Base-by-base conservation (phyloP, 805 yeast species). In the Candida vartiovaarae region DNA sequence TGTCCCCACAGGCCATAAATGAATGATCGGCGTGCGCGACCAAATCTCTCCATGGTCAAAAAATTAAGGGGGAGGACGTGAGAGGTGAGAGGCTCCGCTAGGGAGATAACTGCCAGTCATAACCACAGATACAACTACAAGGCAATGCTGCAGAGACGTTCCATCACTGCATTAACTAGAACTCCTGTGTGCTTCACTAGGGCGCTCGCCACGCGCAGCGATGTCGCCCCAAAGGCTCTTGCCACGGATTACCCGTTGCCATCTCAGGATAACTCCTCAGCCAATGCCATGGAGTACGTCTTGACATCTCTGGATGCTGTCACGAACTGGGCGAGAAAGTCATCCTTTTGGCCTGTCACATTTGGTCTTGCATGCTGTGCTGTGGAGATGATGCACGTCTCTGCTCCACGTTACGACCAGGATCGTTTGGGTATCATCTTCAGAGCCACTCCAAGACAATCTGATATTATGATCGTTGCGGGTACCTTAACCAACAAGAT, bases 321-420 rank as follows among this genome's bases (percentile, higher is more conserved):
- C 50, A 89, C 89, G 51, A 82, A 82, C 69, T 86, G 95, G 95
- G 95, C 91, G 2, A 76, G 95, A 65, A 88, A 84, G 61, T 87
- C 95, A 27, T 84, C 93, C 2, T 86, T 86, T 64, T 86, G 95
- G 95, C 95, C 95, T 7, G 90, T 85, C 38, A 86, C 95, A 32
- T 86, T 86, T 65, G 95, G 95, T 31, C 71, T 86, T 59, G 95
- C 95, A 7, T 86, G 95, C 67, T 86, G 95, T 71, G 95, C 95
- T 48, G 95, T 86, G 35, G 95, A 86, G 67, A 86, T 86, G 95
- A 86, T 86, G 95, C 95, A 86, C 63, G 84, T 83, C 33, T 86
- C 95, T 26, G 80, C 95, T 46, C 95, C 95, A 48, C 74, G 95
- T 61, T 86, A 86, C 65, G 95, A 86, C 67, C 95, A 87, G 68